These are phyloP conservation scores for Penstemon eatonii DNA, from an alignment of 257 asterid species.

Conservation along the genomic window DNA sequence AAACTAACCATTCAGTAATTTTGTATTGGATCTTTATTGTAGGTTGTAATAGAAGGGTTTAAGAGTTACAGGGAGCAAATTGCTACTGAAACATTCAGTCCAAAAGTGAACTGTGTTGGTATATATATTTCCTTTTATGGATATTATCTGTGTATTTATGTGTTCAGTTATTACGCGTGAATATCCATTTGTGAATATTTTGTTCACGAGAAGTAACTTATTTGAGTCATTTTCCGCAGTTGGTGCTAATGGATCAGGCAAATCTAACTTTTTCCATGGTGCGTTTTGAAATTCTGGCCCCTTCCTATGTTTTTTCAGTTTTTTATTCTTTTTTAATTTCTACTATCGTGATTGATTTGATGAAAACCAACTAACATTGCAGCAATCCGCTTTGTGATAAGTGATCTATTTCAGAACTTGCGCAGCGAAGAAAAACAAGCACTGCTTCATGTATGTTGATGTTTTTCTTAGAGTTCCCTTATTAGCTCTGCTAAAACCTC, in stretches of 20 bases:
- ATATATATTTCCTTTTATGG: slow-evolving; percentile 8
- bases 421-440: slow-evolving; percentile 94
- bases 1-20: background rate
- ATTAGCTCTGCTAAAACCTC: slow-evolving; percentile 8
- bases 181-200: slow-evolving; percentile 17
- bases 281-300: slow-evolving; percentile 16
- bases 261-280: slow-evolving; percentile 98
- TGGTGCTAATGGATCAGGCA: slow-evolving; percentile 99
- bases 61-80: slow-evolving; percentile 95
- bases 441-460: slow-evolving; percentile 79
- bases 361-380: slow-evolving; percentile 28
- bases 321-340: background rate
- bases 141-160: background rate
- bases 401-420: slow-evolving; percentile 90
- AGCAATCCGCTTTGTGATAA: slow-evolving; percentile 95
- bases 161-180: background rate
- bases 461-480: slow-evolving; percentile 6
- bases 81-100: slow-evolving; percentile 82
- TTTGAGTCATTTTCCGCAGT: slow-evolving; percentile 49
- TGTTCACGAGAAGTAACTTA: slow-evolving; percentile 7
- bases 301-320: slow-evolving; percentile 15
- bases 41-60: slow-evolving; percentile 97
- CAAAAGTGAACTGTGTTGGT: slow-evolving; percentile 99
- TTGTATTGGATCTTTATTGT: slow-evolving; percentile 26
- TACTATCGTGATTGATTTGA: slow-evolving; percentile 2